Conservation (phyloP, 208 protist species). For the Leishmania amazonensis region DNA sequence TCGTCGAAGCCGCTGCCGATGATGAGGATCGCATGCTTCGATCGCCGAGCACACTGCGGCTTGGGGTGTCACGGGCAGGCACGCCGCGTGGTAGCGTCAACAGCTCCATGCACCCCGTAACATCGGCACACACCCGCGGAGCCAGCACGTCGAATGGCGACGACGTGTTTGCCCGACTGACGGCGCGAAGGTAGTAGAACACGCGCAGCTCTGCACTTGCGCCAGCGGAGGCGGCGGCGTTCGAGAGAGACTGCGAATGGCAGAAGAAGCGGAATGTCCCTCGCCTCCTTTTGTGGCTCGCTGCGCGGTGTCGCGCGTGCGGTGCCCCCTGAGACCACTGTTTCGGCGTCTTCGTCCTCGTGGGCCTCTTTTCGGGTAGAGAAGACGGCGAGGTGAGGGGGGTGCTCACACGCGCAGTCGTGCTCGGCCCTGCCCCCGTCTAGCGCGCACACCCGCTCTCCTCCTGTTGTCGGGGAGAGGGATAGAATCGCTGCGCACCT, state of each 20-base stretch:
- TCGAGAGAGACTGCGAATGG: not conserved
- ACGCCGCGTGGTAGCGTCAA: slow-evolving; percentile 28
- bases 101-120: slow-evolving; percentile 5
- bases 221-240: not conserved
- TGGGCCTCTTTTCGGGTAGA: not conserved
- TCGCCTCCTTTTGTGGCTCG: not conserved
- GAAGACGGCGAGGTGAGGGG: not conserved
- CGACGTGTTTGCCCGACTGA: slow-evolving; percentile 20
- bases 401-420: not conserved
- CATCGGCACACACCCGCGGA: not conserved
- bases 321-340: not conserved
- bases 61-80: slow-evolving; percentile 12
- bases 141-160: slow-evolving; percentile 9
- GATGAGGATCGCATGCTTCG: slow-evolving; percentile 28
- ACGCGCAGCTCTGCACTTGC: not conserved
- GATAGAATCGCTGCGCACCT: not conserved
- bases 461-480: not conserved
- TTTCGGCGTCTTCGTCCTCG: not conserved
- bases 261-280: not conserved
- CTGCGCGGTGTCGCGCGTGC: not conserved
- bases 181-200: slow-evolving; percentile 1
- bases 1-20: slow-evolving; percentile 5
- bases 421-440: not conserved
- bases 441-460: not conserved
- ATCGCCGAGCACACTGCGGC: slow-evolving; percentile 1